Evolutionary conservation across 768 basidiomycete genomes (phyloP), one percentile per base, ranked within the genome.

Genomic region (Suillus ampliporus): DNA sequence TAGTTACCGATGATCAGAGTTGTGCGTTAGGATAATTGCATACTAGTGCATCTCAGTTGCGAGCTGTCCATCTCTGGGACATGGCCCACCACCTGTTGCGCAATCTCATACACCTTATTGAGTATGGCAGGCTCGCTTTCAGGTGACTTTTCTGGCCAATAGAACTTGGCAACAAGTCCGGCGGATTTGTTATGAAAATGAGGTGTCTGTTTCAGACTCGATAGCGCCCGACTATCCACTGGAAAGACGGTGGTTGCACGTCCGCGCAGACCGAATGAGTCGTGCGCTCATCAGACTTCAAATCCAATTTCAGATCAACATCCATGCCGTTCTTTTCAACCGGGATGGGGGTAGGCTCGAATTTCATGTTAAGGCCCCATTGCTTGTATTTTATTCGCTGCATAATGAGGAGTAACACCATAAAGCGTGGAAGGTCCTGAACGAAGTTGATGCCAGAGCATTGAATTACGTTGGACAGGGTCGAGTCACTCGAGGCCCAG

Each of bases 391-490:
- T 23, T 23, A 59, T 46, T n/a, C 44, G 46, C 23, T 59, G 40
- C 46, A 59, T 35, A 28, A 44, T 37, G n/a, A 59, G 19, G 9
- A 59, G 58, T 9, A 59, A 48, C 19, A 59, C 58, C 2, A 59
- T 4, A 34, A 59, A 59, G 13, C 31, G 58, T 31, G 58, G 43
- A 26, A 59, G 41, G n/a, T 59, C 44, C 43, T 50, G 58, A 34
- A 59, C 11, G n/a, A 59, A 51, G 41, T 59, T 59, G 31, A 59
- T 48, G 21, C 58, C 44, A 23, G 38, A 26, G 11, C 58, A 59
- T 59, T 50, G 58, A 46, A 59, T 50, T 15, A 28, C 28, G 10
- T 34, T 23, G n/a, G n/a, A n/a, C n/a, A n/a, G n/a, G n/a, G n/a
- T n/a, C n/a, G n/a, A n/a, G n/a, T n/a, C n/a, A n/a, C n/a, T n/a